These are phyloP conservation scores for Helichrysum umbraculigerum DNA, from an alignment of 129 eudicot species.

Conservation along the genomic window DNA sequence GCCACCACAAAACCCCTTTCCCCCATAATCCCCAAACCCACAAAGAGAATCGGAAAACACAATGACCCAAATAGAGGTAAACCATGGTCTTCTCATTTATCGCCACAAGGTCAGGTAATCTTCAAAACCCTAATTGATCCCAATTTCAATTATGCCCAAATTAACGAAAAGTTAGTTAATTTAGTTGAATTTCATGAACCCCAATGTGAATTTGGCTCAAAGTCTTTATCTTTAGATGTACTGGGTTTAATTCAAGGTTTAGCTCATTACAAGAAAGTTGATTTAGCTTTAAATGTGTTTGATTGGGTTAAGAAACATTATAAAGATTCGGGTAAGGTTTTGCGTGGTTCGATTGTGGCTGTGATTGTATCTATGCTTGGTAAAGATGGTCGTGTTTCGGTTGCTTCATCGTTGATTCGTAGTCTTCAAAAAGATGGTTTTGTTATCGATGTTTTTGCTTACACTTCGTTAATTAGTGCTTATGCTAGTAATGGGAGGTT, in stretches of 20 bases:
- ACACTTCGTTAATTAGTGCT: constrained; percentile 72
- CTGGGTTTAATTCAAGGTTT: constrained; percentile 73
- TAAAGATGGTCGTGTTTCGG: constrained; percentile 61
- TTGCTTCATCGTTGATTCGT: constrained; percentile 66
- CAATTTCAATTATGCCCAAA: constrained; percentile 30
- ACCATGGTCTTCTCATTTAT: constrained; percentile 76
- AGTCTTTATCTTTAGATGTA: constrained; percentile 51
- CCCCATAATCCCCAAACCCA: constrained; percentile 34
- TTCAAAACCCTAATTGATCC: constrained; percentile 55
- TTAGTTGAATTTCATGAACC: constrained; percentile 34
- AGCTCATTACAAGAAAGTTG: constrained; percentile 60
- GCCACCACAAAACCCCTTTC: constrained; percentile 33
- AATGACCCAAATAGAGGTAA: constrained; percentile 71
- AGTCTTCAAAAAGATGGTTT: constrained; percentile 64
- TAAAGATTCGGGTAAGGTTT: constrained; percentile 34
- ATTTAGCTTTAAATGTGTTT: constrained; percentile 67
- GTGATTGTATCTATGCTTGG: constrained; percentile 70
- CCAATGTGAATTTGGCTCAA: constrained; percentile 28
- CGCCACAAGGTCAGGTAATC: constrained; percentile 58
- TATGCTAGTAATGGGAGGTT: constrained; percentile 72
- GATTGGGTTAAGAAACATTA: constrained; percentile 52
- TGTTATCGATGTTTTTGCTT: constrained; percentile 66
- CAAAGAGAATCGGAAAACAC: constrained; percentile 55
- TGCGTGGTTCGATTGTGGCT: constrained; percentile 68
- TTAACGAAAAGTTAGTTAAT: constrained; percentile 33